phyloP scores from a whole-genome alignment of 139 green algal genomes.

The Spirogloea muscicola region DNA sequence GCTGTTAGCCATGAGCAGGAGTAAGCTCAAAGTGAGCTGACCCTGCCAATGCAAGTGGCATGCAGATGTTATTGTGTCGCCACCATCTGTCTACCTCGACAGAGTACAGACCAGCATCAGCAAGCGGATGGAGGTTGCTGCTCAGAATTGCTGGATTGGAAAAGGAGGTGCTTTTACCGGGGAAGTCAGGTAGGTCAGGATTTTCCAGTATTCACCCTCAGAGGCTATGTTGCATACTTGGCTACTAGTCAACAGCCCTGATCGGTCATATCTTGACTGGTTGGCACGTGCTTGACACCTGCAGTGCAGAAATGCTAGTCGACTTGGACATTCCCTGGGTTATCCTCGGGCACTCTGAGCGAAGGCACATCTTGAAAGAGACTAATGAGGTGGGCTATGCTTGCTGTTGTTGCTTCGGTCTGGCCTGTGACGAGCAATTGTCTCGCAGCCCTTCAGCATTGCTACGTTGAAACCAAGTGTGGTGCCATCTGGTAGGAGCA shows the following conservation, averaged over 20 bases:
- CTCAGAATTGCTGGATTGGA: slow-evolving; percentile 90
- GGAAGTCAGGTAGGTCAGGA: slow-evolving; percentile 64
- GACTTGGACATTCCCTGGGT: slow-evolving; percentile 79
- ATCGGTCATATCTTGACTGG: neutral
- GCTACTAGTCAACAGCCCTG: neutral
- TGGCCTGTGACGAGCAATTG: too few relatives aligned
- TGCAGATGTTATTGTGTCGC: slow-evolving; percentile 82
- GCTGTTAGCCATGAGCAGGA: too few relatives aligned
- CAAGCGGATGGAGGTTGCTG: slow-evolving; percentile 64
- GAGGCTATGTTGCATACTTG: slow-evolving; percentile 52
- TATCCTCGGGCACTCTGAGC: slow-evolving; percentile 94
- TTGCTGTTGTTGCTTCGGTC: too few relatives aligned
- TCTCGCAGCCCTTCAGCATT: too few relatives aligned
- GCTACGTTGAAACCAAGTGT: neutral
- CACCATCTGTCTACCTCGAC: slow-evolving; percentile 79
- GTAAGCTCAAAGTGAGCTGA: too few relatives aligned
- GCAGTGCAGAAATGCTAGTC: slow-evolving; percentile 54
- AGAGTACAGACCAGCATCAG: slow-evolving; percentile 58
- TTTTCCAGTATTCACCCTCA: too few relatives aligned
- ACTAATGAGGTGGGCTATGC: slow-evolving; percentile 27
- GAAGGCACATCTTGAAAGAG: slow-evolving; percentile 76
- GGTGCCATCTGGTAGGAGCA: neutral
- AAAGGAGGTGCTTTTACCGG: slow-evolving; percentile 90
- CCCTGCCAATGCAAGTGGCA: too few relatives aligned
- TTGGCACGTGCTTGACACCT: neutral